Percentiles rank a stretch among this genome's conserved stretches.
Evolutionary conservation across 352 stramenopile species (phyloP).

Genomic region (Phytopythium litorale): DNA sequence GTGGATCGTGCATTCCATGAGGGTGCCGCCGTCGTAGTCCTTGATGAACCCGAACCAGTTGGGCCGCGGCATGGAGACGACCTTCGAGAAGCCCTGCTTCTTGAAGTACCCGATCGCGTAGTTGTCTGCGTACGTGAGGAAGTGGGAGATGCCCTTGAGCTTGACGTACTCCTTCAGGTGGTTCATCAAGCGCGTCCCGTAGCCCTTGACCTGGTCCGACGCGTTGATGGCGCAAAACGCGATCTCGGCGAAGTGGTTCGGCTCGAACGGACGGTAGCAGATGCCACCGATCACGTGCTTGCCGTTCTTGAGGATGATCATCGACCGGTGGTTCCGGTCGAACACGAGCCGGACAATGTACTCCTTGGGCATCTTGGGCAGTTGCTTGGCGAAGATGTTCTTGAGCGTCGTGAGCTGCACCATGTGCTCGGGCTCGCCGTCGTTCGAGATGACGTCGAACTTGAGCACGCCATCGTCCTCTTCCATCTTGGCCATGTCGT

Average conservation of each 20-base stretch:
- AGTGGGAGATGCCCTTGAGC: constrained; percentile 89
- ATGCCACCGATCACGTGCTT: constrained; percentile 96
- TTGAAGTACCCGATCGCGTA: constrained; percentile 99
- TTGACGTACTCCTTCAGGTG: constrained; percentile 98
- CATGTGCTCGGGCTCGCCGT: constrained; percentile 84
- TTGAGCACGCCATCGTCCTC: constrained; percentile 75
- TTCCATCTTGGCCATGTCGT: constrained; percentile 88
- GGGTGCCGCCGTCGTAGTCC: constrained; percentile 98
- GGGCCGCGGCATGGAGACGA: constrained; percentile 74
- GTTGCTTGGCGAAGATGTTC: constrained; percentile 97
- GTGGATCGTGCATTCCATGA: constrained; percentile 99
- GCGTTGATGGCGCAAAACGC: constrained; percentile 98
- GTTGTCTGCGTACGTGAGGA: constrained; percentile 99
- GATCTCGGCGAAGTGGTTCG: constrained; percentile 98
- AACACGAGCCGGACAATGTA: constrained; percentile 99
- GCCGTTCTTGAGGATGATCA: constrained; percentile 91
- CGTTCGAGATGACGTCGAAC: constrained; percentile 90
- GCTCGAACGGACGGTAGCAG: constrained; percentile 95
- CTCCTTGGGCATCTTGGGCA: constrained; percentile 99
- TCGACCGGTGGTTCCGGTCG: constrained; percentile 93
- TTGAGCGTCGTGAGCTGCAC: constrained; percentile 95
- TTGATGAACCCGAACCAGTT: constrained; percentile 99
- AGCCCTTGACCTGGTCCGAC: constrained; percentile 95
- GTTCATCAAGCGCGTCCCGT: constrained; percentile 99
- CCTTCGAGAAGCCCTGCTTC: constrained; percentile 94